Evolutionary conservation across 2,329 filamentous ascomycete genomes (phyloP), one percentile per base, ranked within the genome.

Genomic region (Stagonosporopsis vannaccii): DNA sequence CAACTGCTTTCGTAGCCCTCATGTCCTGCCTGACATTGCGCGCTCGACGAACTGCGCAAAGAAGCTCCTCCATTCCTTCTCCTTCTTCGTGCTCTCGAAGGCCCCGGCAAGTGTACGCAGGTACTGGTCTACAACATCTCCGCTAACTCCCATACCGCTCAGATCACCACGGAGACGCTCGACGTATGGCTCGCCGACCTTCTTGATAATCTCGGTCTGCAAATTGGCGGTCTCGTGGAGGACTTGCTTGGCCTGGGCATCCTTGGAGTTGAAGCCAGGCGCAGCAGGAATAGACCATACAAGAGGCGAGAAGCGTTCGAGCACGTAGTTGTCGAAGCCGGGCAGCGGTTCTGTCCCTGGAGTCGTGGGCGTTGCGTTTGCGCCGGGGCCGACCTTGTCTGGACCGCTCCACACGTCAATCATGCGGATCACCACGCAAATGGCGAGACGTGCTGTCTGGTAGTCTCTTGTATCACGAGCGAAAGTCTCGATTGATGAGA

Each of bases 291-390:
- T 87, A 36, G 91, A 90, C 95, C 95, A 99, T 74, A 90, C 93
- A 7, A 96, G 84, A 0, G 90, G 85, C 56, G 96, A 94, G 79
- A 99, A 97, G 20, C 90, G 86, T 39, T 90, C 87, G 56, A 98
- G 90, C 77, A 97, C 90, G 77, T 97, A 98, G 53, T 86, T 85
- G 66, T 97, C 92, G 72, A 99, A 99, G 6, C 95, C 94, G 2
- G 93, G 91, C 25, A 99, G 75, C 1, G 81, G 80, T 4, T 80
- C 78, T 11, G 79, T 81, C 0, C 85, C 78, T 4, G 82, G 78
- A 32, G 81, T 83, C 12, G 85, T 72, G n/a, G 73, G 69, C 9
- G 74, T 75, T 35, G 77, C 69, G 7, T 63, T 65, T 23, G 59
- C 47, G 13, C 65, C 61, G 11, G 71, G 68, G 19, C 68, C 68